Conservation (phyloP, 768 basidiomycete species). For the Rhodotorula babjevae region DNA sequence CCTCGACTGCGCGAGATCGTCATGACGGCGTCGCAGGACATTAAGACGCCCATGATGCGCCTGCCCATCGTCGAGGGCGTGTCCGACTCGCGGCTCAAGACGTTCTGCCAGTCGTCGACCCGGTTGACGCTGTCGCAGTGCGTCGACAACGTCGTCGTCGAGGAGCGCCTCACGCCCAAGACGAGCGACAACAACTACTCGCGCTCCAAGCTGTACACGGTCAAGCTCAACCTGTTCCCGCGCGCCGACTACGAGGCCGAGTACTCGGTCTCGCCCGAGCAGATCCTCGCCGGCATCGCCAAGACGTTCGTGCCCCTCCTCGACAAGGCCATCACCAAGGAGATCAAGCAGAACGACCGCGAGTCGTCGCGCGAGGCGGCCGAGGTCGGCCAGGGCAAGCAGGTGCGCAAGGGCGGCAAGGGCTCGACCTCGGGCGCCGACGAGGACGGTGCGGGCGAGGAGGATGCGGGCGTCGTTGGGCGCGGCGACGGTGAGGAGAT, state of each 20-base stretch:
- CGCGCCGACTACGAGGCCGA: conserved; percentile 73
- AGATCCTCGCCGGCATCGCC: conserved; percentile 68
- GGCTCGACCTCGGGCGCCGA: conserved; percentile 47
- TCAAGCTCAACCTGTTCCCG: conserved; percentile 81
- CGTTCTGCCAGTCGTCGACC: conserved; percentile 83
- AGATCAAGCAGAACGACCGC: conserved; percentile 77
- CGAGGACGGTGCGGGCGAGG: conserved; percentile 53
- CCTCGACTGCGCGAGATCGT: conserved; percentile 97
- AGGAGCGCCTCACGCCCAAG: conserved; percentile 66
- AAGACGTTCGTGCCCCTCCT: conserved; percentile 71
- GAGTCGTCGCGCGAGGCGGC: conserved; percentile 72
- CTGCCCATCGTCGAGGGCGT: conserved; percentile 58
- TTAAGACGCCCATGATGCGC: conserved; percentile 95
- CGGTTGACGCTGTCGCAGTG: conserved; percentile 81
- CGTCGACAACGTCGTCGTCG: conserved; percentile 73
- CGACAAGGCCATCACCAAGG: conserved; percentile 76
- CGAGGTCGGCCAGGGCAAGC: conserved; percentile 60
- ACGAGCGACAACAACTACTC: conserved; percentile 53
- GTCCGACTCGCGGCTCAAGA: conserved; percentile 54
- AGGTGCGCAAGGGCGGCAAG: conserved; percentile 61
- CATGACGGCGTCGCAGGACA: conserved; percentile 94
- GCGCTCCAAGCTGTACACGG: conserved; percentile 71
- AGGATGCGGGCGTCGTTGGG: conserved; percentile 56
- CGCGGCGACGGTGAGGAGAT: conserved; percentile 57
- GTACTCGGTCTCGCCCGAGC: conserved; percentile 66